Evolutionary conservation across 2,329 filamentous ascomycete genomes (phyloP).

Genomic region (Fusarium sacchari): DNA sequence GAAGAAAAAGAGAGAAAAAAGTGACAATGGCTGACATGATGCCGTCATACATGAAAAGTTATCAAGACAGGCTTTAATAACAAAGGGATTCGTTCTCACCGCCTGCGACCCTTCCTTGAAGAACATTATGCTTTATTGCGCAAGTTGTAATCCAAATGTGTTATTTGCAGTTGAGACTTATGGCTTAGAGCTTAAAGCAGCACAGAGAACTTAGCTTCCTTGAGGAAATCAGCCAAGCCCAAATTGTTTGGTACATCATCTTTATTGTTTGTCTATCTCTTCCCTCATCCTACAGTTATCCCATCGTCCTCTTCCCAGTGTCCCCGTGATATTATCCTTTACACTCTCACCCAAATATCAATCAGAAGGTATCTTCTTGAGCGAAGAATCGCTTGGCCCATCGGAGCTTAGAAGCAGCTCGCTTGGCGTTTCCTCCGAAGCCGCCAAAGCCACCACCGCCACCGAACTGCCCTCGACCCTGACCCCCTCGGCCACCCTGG

Average conservation of each 20-base stretch:
- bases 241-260: constrained; percentile 5
- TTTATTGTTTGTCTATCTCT: constrained; percentile 4
- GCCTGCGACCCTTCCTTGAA: neutral
- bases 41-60: neutral
- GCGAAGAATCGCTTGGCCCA: constrained; percentile 26
- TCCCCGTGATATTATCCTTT: neutral
- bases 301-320: neutral
- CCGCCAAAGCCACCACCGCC: neutral
- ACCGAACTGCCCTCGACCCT: neutral
- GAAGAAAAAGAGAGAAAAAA: neutral
- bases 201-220: neutral
- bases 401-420: constrained; percentile 8
- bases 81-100: neutral
- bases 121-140: no score
- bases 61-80: neutral
- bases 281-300: neutral
- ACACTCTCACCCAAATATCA: neutral
- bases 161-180: no score
- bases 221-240: neutral
- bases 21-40: no score
- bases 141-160: no score
- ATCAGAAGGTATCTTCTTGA: neutral
- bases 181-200: no score
- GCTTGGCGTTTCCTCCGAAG: constrained; percentile 27
- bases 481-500: neutral